Evolutionary conservation across 2,329 filamentous ascomycete genomes (phyloP), one percentile per base, ranked within the genome.

Genomic region (Mycogone perniciosa): DNA sequence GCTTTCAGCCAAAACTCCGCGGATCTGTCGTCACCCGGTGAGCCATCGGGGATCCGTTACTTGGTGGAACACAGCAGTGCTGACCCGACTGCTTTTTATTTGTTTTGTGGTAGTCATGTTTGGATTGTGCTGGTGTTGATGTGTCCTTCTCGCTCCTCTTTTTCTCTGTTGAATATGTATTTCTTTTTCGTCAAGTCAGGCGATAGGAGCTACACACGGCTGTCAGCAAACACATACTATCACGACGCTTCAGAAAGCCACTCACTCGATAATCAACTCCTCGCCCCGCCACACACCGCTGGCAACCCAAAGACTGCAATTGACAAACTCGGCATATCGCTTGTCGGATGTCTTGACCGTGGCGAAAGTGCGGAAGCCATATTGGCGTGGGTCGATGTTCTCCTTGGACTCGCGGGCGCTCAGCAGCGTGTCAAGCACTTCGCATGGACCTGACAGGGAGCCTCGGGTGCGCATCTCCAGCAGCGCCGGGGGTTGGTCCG

Each of bases 341-440:
- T 73, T 70, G 61, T 77, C 75, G 3, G 71, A 66, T 26, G 75
- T 76, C 60, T 76, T 74, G 65, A 77, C 72, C 13, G 72, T 74
- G 52, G 74, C 69, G 51, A 74, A 75, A 57, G 76, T 65, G 54
- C 73, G 70, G 56, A 76, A 76, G 52, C 71, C 72, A 56, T 77
- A 77, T 49, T 68, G 67, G 10, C 69, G 66, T 8, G 69, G 68
- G 50, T 71, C 69, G 46, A 73, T 69, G 50, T 67, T 52, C 7
- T 54, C 62, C 57, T 68, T 68, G 41, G 67, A 62, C 39, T 66
- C 59, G 13, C 64, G 61, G 1, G 68, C 67, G 52, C 64, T 67
- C 31, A 73, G 63, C 43, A 74, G 61, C 43, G 64, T 62, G 50
- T 71, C 70, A 51, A 74, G 66, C 46, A 71, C 57, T 43, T 74